Evolutionary conservation across 192 early-diverging fungal genomes (phyloP), one percentile per base, ranked within the genome.

Genomic region (Spizellomyces punctatus): DNA sequence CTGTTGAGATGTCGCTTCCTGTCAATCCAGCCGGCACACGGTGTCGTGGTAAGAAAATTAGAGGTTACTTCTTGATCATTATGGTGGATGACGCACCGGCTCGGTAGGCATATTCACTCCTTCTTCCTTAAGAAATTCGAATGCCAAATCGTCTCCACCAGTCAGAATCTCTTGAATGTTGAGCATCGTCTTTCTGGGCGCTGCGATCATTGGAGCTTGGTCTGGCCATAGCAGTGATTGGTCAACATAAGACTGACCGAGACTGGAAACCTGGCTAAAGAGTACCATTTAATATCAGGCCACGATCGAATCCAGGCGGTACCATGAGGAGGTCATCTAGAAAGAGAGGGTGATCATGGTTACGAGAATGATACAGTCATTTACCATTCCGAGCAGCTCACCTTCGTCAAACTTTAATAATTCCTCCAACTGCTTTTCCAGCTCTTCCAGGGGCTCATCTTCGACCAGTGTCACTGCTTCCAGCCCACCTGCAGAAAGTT

Each of bases 221-320:
- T n/a, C 60, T 14, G 36, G n/a, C 60, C 5, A 41, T 62, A 62
- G 41, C 36, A 41, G 19, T 36, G 36, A 36, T 62, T 16, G 16
- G 36, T 62, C 60, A 41, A 22, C 36, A 62, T 62, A 7, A 56
- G 54, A 6, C 22, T 22, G 22, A 56, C 22, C n/a, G 6, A 56
- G n/a, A n/a, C 54, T 56, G 54, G 54, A 66, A 46, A 5, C 4
- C n/a, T 22, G 22, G 16, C n/a, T 4, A 41, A 16, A 21, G 4
- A 27, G 21, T 10, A n/a, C 58, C 81, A 58, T 85, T 80, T 48
- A 87, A 85, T 21, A 83, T 63, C 14, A 92, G 50, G 0, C 93
- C 92, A 47, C 90, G 79, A 0, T 83, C 82, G 52, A 94, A 89
- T 5, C 92, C 93, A 21, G 93, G 92, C 47, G 92, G 83, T 42